A percentile compares a stretch with the other conserved stretches of the same genome.
These are phyloP conservation scores for Salix viminalis DNA, from an alignment of 345 rosid genomes.

Conservation along the genomic window DNA sequence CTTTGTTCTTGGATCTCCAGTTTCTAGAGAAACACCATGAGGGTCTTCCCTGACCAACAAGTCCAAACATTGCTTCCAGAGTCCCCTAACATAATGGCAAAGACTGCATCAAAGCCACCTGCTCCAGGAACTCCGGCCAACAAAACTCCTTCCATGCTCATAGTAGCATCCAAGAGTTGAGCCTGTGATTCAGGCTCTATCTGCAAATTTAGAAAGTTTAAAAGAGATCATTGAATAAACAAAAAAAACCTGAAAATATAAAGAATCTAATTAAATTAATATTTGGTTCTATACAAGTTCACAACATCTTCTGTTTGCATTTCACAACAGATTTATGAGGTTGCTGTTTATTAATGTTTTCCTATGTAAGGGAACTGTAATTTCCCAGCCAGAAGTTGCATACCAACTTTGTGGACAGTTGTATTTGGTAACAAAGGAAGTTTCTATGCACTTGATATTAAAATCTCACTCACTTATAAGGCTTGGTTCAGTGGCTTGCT, in stretches of 20 bases:
- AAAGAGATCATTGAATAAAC: constrained; percentile 12
- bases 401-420: not conserved
- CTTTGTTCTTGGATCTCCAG: constrained; percentile 64
- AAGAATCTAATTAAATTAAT: not conserved
- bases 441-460: not conserved
- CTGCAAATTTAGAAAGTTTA: constrained; percentile 41
- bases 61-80: constrained; percentile 56
- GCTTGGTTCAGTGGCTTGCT: constrained; percentile 49
- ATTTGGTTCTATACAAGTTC: not conserved
- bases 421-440: not conserved
- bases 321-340: not conserved
- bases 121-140: constrained; percentile 97
- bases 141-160: constrained; percentile 80
- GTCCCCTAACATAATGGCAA: constrained; percentile 64
- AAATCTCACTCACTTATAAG: not conserved
- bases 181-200: constrained; percentile 86
- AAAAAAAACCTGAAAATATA: not conserved
- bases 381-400: not conserved
- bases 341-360: not conserved
- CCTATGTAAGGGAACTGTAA: not conserved
- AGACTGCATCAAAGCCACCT: constrained; percentile 93
- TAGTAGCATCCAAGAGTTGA: constrained; percentile 69
- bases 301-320: not conserved
- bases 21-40: constrained; percentile 70
- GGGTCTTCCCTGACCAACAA: constrained; percentile 93